Percentiles rank a stretch among this genome's conserved stretches.
Evolutionary conservation across 2,329 filamentous ascomycete genomes (phyloP).

Genomic region (Aspergillus aculeatinus): DNA sequence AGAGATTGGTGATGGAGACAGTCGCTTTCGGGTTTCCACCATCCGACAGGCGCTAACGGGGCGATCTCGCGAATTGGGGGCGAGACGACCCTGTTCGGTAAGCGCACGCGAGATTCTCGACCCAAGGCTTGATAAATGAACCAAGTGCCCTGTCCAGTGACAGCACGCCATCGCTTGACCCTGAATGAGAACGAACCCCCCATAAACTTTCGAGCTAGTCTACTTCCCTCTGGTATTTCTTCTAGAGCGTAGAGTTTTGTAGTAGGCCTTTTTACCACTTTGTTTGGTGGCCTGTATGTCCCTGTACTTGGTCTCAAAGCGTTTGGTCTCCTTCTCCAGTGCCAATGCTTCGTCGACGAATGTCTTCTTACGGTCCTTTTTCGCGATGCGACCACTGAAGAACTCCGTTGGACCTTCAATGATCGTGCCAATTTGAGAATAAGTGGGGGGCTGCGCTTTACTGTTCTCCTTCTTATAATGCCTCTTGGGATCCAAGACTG

Average conservation of each 20-base stretch:
- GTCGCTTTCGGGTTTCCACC: constrained; percentile 30
- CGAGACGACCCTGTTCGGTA: background rate
- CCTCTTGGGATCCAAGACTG: constrained; percentile 81
- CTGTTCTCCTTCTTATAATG: constrained; percentile 85
- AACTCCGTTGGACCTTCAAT: constrained; percentile 87
- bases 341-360: constrained; percentile 82
- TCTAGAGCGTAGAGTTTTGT: constrained; percentile 72
- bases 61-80: background rate
- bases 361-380: constrained; percentile 83
- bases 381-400: constrained; percentile 74
- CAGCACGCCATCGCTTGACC: no score
- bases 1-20: constrained; percentile 39
- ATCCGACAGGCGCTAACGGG: background rate
- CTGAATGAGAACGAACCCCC: no score
- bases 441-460: constrained; percentile 72
- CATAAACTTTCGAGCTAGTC: background rate
- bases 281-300: constrained; percentile 79
- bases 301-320: constrained; percentile 84
- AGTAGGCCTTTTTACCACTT: constrained; percentile 86
- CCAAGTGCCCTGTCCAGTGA: background rate
- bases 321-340: constrained; percentile 62
- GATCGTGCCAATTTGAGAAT: constrained; percentile 84
- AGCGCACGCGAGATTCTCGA: no score
- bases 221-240: constrained; percentile 38
- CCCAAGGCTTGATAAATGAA: no score